Base-by-base conservation (phyloP, 1,284 basidiomycete genomes). In the Apiotrichum montevideense region DNA sequence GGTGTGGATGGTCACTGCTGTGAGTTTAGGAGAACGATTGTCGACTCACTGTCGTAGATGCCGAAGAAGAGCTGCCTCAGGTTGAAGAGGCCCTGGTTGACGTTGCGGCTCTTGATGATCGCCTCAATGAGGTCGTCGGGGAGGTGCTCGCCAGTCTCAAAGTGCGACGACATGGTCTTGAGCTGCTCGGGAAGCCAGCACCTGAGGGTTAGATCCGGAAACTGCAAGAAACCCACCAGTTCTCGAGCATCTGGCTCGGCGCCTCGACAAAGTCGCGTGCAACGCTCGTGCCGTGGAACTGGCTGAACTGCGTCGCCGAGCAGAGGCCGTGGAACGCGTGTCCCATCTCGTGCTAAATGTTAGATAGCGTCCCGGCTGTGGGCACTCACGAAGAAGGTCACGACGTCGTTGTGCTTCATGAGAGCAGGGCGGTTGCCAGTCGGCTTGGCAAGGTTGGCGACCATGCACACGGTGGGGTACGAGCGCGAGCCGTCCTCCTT, bases 241-340 rank as follows among this genome's bases (percentile, higher is more conserved):
- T 90, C 76, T 93, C 90, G 58, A 92, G 79, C 90, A 92, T 91
- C 76, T 92, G 88, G 15, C 85, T 87, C 0, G 88, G 90, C 0
- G 88, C 87, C 74, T 91, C 89, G 6, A 89, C 88, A 64, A 92
- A 93, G 75, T 93, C 90, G 13, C 86, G 49, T 0, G 60, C 57
- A 35, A 62, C 61, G 37, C 40, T 37, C 72, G 87, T 89, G 6
- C 88, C 88, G 64, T 90, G 87, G 83, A 92, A 92, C 32, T 85
- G 79, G 29, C 83, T 74, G 70, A 84, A 90, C 63, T 81, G 82
- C 21, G 88, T 91, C 58, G 77, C 79, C 67, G 85, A 87, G 52
- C 89, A 76, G 50, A 92, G 74, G 1, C 85, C 86, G 69, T 92
- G 90, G 81, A 90, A 90, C 11, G 88, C 87, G 64, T 92, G 90